A percentile compares a stretch with the other conserved stretches of the same genome.
These are phyloP conservation scores for Aristolochia contorta DNA, from an alignment of 164 flowering plant species.

Conservation along the genomic window DNA sequence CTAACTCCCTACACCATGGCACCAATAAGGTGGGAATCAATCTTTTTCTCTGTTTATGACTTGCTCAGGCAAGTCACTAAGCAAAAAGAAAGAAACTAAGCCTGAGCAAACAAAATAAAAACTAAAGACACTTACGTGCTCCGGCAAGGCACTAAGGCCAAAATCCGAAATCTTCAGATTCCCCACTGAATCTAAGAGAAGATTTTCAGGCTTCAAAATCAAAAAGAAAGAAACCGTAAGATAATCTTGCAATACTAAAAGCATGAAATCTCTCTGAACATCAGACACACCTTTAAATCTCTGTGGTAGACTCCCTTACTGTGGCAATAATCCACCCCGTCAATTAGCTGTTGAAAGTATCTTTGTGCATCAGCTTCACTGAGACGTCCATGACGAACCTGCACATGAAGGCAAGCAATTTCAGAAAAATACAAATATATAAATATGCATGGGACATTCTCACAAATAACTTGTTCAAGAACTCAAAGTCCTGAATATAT, in stretches of 20 bases:
- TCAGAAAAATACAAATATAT: no score
- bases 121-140: conserved; percentile 36
- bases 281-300: conserved; percentile 69
- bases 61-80: no score
- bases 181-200: conserved; percentile 83
- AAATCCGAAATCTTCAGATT: conserved; percentile 95
- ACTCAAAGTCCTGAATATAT: background rate
- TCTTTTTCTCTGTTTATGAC: no score
- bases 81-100: background rate
- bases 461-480: background rate
- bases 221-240: background rate
- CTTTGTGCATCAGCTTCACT: conserved; percentile 76
- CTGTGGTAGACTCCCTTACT: conserved; percentile 96
- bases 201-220: conserved; percentile 87
- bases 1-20: conserved; percentile 52
- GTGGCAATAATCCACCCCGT: conserved; percentile 96
- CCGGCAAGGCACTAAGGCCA: conserved; percentile 92
- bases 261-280: background rate
- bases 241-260: background rate
- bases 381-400: conserved; percentile 88
- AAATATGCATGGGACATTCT: no score
- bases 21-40: background rate
- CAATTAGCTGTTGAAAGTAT: conserved; percentile 96
- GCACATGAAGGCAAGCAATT: conserved; percentile 1
- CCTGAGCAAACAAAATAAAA: background rate